Percentiles rank a stretch among this genome's conserved stretches.
These are phyloP conservation scores for Diaporthe amygdali DNA, from an alignment of 2,329 filamentous ascomycete genomes.

Conservation along the genomic window DNA sequence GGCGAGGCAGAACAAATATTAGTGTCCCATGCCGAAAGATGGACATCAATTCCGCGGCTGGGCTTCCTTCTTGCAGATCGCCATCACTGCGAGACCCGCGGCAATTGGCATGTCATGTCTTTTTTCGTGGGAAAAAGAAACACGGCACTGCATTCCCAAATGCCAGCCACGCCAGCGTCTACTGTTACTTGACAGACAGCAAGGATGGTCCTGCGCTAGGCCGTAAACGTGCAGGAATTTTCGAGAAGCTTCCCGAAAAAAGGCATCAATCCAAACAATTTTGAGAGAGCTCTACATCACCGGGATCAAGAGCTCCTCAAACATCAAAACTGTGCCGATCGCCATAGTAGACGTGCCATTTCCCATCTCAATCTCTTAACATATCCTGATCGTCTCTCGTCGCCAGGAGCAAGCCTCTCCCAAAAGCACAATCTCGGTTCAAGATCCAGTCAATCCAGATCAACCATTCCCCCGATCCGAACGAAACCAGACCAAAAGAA, in stretches of 20 bases:
- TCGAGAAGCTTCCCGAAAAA: conserved; percentile 40
- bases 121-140: background rate
- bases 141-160: background rate
- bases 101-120: background rate
- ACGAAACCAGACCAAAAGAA: conserved; percentile 13
- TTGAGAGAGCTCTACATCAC: background rate
- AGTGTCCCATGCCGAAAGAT: background rate
- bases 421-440: conserved; percentile 4
- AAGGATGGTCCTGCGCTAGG: conserved; percentile 30
- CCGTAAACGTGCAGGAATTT: conserved; percentile 37
- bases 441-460: background rate
- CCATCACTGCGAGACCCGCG: conserved; percentile 6
- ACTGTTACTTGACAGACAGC: conserved; percentile 3
- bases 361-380: background rate
- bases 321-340: conserved; percentile 4
- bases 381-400: background rate
- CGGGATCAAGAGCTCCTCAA: background rate
- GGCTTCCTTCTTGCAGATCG: background rate
- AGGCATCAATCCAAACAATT: conserved; percentile 27
- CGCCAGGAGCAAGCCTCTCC: background rate
- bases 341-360: background rate
- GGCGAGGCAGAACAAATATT: background rate
- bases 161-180: background rate
- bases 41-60: conserved; percentile 1
- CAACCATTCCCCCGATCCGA: background rate